Base-by-base conservation (phyloP, 352 stramenopile species). In the Aphanomyces astaci region DNA sequence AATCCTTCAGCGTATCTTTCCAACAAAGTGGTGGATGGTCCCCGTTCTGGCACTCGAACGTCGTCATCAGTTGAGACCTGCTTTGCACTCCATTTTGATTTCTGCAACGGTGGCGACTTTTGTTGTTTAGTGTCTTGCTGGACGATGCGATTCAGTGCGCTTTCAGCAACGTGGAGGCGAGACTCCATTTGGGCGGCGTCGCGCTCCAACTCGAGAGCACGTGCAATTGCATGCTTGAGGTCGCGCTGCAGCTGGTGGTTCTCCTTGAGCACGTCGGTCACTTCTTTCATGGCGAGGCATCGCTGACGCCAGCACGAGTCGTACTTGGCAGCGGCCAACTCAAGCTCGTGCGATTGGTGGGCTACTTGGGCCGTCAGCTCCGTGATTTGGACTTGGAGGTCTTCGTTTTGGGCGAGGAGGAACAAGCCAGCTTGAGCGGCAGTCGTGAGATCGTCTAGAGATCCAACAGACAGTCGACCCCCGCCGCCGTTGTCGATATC, bases 251-350 rank as follows among this genome's bases (percentile, higher is more conserved):
- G 27, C 51, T 59, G 7, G 13, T 39, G 51, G 27, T 59, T 59
- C n/a, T 59, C 4, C 27, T 32, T 30, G 51, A 59, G 51, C 22
- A 59, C 51, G 51, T 32, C 24, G 13, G 51, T n/a, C 13, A 39
- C 4, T 59, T 59, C 51, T 59, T 59, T 7, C 17, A 59, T 39
- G 25, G 51, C 51, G 51, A 24, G 19, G 51, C 51, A 59, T 32
- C 51, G 51, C 30, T 59, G 51, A 19, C 30, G 51, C 51, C 51
- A 59, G 51, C 51, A 59, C 25, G 51, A 0, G 51, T 30, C 51
- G 51, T 59, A 59, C 51, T 59, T 59, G 51, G 15, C 25, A 32
- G 17, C 24, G 22, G 24, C 51, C 11, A 59, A n/a, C 1, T 32
- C 15, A 1, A 59, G 51, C n/a, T 32, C 51, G 30, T 39, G 25